A percentile compares a stretch with the other conserved stretches of the same genome.
phyloP scores from a whole-genome alignment of 169 alveolate species.

The Besnoitia besnoiti region DNA sequence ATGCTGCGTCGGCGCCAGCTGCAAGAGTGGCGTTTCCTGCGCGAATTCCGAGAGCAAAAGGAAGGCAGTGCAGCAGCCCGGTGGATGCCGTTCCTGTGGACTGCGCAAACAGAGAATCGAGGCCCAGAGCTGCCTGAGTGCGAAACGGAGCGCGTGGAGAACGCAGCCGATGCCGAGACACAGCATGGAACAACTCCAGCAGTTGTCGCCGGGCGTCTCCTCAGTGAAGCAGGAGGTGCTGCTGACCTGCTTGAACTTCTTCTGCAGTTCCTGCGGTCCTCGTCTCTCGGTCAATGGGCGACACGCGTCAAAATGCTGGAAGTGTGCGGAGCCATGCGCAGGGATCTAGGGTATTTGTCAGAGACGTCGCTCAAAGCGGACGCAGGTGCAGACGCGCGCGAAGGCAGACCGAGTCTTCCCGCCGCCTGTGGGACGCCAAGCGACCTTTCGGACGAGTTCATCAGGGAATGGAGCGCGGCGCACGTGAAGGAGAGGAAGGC shows the following conservation, averaged over 20 bases:
- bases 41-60: conserved; percentile 64
- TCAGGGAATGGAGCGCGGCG: neutral
- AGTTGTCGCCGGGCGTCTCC: neutral
- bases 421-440: neutral
- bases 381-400: neutral
- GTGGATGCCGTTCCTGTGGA: conserved; percentile 60
- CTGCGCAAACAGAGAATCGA: conserved; percentile 27
- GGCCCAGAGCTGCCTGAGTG: conserved; percentile 22
- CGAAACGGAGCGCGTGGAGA: conserved; percentile 19
- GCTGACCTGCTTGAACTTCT: conserved; percentile 58
- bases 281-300: conserved; percentile 69
- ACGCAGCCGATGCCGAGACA: neutral
- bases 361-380: neutral
- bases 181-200: neutral
- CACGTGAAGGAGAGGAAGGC: neutral
- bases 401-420: neutral
- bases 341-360: neutral
- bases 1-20: conserved; percentile 68
- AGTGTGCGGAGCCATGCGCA: neutral
- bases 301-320: conserved; percentile 49
- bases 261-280: conserved; percentile 57
- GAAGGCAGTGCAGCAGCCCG: conserved; percentile 46
- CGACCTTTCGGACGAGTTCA: too few species aligned
- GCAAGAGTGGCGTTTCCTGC: conserved; percentile 64
- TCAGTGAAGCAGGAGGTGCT: conserved; percentile 6